phyloP scores from a whole-genome alignment of 306 rosid genomes.

The Lathyrus tuberosus region DNA sequence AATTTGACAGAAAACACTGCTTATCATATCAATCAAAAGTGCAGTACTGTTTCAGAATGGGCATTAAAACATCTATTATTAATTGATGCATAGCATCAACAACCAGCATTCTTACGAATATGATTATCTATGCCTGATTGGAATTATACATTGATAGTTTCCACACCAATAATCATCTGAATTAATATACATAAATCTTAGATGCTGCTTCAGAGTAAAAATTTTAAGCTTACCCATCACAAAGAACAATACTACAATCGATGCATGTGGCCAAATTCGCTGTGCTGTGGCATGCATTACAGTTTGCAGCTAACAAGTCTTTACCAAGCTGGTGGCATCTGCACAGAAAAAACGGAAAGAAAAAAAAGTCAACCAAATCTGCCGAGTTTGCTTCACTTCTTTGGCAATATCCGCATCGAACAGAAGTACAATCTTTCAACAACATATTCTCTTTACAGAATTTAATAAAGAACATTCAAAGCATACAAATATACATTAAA shows the following conservation, averaged over 20 bases:
- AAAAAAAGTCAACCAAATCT: slow-evolving; percentile 10
- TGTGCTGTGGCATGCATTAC: slow-evolving; percentile 65
- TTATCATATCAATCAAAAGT: slow-evolving; percentile 29
- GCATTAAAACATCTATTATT: slow-evolving; percentile 15
- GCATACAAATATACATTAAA: slow-evolving; percentile 2
- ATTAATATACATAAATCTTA: slow-evolving; percentile 22
- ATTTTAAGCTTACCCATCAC: slow-evolving; percentile 70
- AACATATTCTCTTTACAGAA: slow-evolving; percentile 1
- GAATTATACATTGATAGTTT: slow-evolving; percentile 16
- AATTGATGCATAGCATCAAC: slow-evolving; percentile 20
- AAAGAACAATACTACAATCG: slow-evolving; percentile 63
- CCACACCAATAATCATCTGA: neutral
- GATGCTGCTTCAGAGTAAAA: slow-evolving; percentile 29
- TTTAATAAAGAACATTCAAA: slow-evolving; percentile 1
- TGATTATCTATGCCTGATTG: slow-evolving; percentile 4
- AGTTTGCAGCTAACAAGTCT: slow-evolving; percentile 54
- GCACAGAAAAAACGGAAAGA: slow-evolving; percentile 37
- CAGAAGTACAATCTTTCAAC: slow-evolving; percentile 19
- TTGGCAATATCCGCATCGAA: slow-evolving; percentile 32
- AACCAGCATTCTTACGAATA: slow-evolving; percentile 23
- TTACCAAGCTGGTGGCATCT: slow-evolving; percentile 79
- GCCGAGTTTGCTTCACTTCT: slow-evolving; percentile 35
- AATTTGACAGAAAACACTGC: slow-evolving; percentile 31
- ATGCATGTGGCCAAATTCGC: slow-evolving; percentile 80
- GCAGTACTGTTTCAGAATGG: slow-evolving; percentile 5